phyloP scores from a whole-genome alignment of 2,329 filamentous ascomycete species.

The Rutstroemia sydowiana region DNA sequence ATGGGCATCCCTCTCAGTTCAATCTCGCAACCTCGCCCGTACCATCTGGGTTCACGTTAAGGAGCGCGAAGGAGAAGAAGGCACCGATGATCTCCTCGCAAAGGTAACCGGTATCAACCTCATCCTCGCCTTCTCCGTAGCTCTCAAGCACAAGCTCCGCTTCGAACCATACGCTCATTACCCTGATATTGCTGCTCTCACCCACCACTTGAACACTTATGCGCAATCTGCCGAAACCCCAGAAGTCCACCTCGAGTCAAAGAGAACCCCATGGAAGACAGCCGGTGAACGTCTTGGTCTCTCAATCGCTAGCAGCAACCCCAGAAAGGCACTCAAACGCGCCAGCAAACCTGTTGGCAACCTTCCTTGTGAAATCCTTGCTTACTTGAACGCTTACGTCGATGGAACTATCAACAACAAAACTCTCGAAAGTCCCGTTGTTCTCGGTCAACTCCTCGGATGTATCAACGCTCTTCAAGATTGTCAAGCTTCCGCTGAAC shows the following conservation, averaged over 20 bases:
- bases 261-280: constrained; percentile 44
- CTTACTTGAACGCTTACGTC: constrained; percentile 48
- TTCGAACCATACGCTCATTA: constrained; percentile 78
- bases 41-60: constrained; percentile 74
- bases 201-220: constrained; percentile 69
- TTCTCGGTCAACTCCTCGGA: constrained; percentile 22
- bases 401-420: constrained; percentile 26
- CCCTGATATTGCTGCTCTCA: constrained; percentile 61
- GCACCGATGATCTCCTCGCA: constrained; percentile 60
- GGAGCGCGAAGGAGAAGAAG: constrained; percentile 49
- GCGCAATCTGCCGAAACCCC: constrained; percentile 46
- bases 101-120: constrained; percentile 67
- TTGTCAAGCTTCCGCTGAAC: constrained; percentile 63
- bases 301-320: constrained; percentile 70
- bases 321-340: constrained; percentile 68
- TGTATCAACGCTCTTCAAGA: constrained; percentile 59
- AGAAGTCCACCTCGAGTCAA: constrained; percentile 29
- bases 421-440: constrained; percentile 29
- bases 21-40: constrained; percentile 61
- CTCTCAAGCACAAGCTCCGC: constrained; percentile 75
- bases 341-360: constrained; percentile 69
- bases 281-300: constrained; percentile 68
- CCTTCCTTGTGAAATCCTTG: constrained; percentile 74
- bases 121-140: constrained; percentile 66
- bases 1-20: constrained; percentile 54